phyloP scores from a whole-genome alignment of 1,139 yeast species.

The Candida sojae region DNA sequence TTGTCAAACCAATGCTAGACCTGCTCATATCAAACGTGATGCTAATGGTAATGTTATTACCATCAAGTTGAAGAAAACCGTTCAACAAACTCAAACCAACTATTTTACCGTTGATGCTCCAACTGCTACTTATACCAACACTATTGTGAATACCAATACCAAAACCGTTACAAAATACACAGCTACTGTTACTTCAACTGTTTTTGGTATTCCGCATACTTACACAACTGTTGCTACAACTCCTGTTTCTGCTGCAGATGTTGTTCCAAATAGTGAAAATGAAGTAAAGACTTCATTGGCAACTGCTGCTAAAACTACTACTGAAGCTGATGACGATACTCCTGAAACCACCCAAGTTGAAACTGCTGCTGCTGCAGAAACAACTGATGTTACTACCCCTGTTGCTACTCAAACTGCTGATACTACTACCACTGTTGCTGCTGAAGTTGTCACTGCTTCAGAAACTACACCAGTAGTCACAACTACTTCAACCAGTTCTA shows the following conservation, averaged over 20 bases:
- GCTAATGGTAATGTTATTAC: constrained; percentile 26
- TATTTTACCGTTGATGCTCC: constrained; percentile 34
- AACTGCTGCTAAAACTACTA: constrained; percentile 2
- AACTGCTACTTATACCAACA: constrained; percentile 31
- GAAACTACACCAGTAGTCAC: constrained; percentile 4
- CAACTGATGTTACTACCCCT: constrained; percentile 6
- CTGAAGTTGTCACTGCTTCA: constrained; percentile 10
- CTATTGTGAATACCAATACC: constrained; percentile 32
- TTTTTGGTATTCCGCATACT: constrained; percentile 41
- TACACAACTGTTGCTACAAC: constrained; percentile 41
- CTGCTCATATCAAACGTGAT: constrained; percentile 20
- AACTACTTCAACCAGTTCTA: constrained; percentile 3
- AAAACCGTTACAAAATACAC: constrained; percentile 46
- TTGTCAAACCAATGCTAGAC: constrained; percentile 28
- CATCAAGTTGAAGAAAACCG: constrained; percentile 39
- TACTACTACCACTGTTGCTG: neutral
- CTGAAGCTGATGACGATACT: neutral
- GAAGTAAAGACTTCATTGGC: constrained; percentile 10
- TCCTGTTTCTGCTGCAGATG: constrained; percentile 22
- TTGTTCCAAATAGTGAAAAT: constrained; percentile 12
- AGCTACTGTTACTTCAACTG: constrained; percentile 47
- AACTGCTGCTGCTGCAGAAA: constrained; percentile 8
- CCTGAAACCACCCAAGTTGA: constrained; percentile 1
- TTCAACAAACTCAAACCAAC: constrained; percentile 35
- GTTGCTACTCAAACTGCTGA: neutral